A percentile compares a stretch with the other conserved stretches of the same genome.
phyloP scores from a whole-genome alignment of 164 flowering plant genomes.

The Hamamelis virginiana region DNA sequence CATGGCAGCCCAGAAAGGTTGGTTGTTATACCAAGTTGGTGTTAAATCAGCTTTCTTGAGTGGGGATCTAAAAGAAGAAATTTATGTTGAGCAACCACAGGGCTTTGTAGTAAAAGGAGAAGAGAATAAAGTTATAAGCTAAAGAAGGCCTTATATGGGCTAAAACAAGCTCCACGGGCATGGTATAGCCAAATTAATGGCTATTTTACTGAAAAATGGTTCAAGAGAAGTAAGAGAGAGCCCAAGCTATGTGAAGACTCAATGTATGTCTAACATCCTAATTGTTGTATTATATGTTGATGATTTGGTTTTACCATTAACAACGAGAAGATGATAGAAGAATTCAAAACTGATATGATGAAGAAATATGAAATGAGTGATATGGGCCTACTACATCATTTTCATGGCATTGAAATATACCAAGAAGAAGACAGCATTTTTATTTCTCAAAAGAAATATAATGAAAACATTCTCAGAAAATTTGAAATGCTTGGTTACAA shows the following conservation, averaged over 20 bases:
- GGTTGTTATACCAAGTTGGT: slow-evolving; percentile 15
- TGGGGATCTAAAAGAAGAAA: slow-evolving; percentile 14
- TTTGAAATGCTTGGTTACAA: not conserved
- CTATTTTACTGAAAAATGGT: too few species aligned
- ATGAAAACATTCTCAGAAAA: not conserved
- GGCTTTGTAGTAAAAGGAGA: slow-evolving; percentile 8
- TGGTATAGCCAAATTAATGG: slow-evolving; percentile 11
- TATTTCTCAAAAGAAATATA: not conserved
- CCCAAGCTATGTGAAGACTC: too few species aligned
- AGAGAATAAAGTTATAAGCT: slow-evolving; percentile 7
- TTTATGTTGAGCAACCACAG: not conserved
- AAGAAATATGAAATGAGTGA: slow-evolving; percentile 1
- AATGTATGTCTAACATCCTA: too few species aligned
- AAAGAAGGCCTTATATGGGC: slow-evolving; percentile 9
- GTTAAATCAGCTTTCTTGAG: slow-evolving; percentile 16
- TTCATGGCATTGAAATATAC: slow-evolving; percentile 3
- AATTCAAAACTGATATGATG: slow-evolving; percentile 1
- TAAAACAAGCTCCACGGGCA: slow-evolving; percentile 13
- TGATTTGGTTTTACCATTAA: not conserved
- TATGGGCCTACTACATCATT: not conserved
- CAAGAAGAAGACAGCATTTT: not conserved
- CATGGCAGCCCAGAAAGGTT: slow-evolving; percentile 6
- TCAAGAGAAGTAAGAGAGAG: too few species aligned
- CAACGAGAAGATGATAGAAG: not conserved
- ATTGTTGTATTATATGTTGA: too few species aligned